These are phyloP conservation scores for Globisporangium megalacanthum DNA, from an alignment of 352 stramenopile species.

Conservation along the genomic window DNA sequence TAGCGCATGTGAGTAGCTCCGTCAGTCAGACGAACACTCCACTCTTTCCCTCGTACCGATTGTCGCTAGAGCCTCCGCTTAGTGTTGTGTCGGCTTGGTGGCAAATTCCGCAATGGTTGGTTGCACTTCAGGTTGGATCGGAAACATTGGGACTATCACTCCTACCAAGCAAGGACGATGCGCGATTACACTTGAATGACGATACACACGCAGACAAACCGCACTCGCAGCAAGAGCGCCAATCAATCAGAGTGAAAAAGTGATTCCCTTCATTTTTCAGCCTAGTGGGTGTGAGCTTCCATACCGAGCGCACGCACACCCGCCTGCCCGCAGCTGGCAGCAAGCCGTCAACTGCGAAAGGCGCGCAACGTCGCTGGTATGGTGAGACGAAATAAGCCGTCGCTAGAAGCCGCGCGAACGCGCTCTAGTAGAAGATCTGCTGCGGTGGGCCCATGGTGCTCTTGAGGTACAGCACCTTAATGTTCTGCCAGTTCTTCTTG, in stretches of 20 bases:
- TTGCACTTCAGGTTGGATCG: no score
- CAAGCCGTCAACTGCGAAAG: neutral
- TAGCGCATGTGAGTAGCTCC: no score
- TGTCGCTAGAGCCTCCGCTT: no score
- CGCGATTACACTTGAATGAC: no score
- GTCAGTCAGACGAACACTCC: no score
- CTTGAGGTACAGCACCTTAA: slow-evolving; percentile 99
- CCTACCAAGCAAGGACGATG: no score
- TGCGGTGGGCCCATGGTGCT: slow-evolving; percentile 97
- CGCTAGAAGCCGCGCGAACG: neutral
- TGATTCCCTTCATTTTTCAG: slow-evolving; percentile 46
- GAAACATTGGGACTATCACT: no score
- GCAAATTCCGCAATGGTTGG: no score
- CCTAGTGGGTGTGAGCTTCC: slow-evolving; percentile 19
- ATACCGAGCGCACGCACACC: neutral
- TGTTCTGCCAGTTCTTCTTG: slow-evolving; percentile 99
- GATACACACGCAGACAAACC: no score
- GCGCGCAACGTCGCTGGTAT: neutral
- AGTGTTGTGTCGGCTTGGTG: no score
- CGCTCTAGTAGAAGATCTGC: slow-evolving; percentile 99
- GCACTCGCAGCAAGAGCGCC: neutral
- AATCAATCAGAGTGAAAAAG: slow-evolving; percentile 11
- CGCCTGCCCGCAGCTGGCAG: neutral
- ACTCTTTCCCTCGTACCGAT: no score
- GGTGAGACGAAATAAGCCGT: neutral